phyloP scores from a whole-genome alignment of 192 early-diverging fungal species.

The Chytriomyces confervae region DNA sequence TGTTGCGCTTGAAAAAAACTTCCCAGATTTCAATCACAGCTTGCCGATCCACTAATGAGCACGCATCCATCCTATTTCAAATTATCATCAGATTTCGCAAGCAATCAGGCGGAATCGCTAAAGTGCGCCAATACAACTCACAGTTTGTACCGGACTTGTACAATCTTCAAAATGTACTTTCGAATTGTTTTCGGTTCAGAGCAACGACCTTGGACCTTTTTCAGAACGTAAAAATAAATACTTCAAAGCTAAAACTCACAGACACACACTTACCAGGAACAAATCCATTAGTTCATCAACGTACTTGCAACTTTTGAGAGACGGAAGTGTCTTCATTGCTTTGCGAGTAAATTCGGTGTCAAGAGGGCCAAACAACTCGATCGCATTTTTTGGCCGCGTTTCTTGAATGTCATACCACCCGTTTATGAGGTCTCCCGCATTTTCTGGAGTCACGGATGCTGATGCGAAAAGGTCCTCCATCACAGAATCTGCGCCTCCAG shows the following conservation, averaged over 20 bases:
- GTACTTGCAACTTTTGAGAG: slow-evolving; percentile 21
- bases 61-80: background rate
- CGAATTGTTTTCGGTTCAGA: slow-evolving; percentile 7
- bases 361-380: slow-evolving; percentile 2
- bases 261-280: slow-evolving; percentile 27
- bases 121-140: background rate
- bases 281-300: slow-evolving; percentile 45
- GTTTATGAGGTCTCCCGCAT: background rate
- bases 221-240: background rate
- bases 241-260: background rate
- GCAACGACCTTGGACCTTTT: background rate
- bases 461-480: no score
- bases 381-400: background rate
- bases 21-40: slow-evolving; percentile 14
- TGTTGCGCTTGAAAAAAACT: background rate
- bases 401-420: background rate
- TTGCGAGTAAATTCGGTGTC: background rate
- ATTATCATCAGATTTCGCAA: background rate
- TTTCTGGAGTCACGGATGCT: no score
- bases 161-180: background rate
- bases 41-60: background rate
- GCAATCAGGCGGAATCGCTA: no score
- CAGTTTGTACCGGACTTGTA: slow-evolving; percentile 1
- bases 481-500: no score
- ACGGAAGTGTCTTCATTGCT: slow-evolving; percentile 1